Conservation (phyloP, 352 stramenopile species). For the Phytophthora sp. region DNA sequence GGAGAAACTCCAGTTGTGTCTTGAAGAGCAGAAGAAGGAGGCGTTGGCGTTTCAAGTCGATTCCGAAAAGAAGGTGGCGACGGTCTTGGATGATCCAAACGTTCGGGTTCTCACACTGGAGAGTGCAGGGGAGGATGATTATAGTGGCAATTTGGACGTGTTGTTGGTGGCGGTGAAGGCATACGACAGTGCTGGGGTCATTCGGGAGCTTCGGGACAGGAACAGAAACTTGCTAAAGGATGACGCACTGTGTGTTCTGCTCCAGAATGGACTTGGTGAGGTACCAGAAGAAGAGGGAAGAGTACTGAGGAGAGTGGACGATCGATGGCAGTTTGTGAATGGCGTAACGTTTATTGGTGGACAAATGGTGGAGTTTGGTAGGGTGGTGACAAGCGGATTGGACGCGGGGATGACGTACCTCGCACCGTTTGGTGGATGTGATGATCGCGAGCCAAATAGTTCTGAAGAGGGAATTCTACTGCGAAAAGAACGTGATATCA, state of each 20-base stretch:
- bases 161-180: constrained; percentile 75
- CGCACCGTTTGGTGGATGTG: constrained; percentile 37
- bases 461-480: background rate
- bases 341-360: constrained; percentile 77
- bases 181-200: constrained; percentile 54
- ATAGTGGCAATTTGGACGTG: constrained; percentile 49
- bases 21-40: constrained; percentile 9
- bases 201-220: constrained; percentile 43
- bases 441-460: background rate
- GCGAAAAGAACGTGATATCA: constrained; percentile 4
- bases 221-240: constrained; percentile 43
- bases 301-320: background rate
- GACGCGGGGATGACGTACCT: constrained; percentile 57
- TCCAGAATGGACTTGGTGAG: constrained; percentile 74
- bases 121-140: background rate
- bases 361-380: constrained; percentile 43
- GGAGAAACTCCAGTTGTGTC: constrained; percentile 11
- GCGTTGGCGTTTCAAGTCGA: constrained; percentile 21
- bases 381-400: constrained; percentile 57
- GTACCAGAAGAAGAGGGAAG: constrained; percentile 18
- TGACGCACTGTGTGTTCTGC: constrained; percentile 61
- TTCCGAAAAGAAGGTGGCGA: constrained; percentile 13
- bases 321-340: constrained; percentile 53
- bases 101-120: constrained; percentile 50
- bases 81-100: constrained; percentile 13